Conservation (phyloP, 2,329 filamentous ascomycete genomes). For the Trichothecium sympodiale region DNA sequence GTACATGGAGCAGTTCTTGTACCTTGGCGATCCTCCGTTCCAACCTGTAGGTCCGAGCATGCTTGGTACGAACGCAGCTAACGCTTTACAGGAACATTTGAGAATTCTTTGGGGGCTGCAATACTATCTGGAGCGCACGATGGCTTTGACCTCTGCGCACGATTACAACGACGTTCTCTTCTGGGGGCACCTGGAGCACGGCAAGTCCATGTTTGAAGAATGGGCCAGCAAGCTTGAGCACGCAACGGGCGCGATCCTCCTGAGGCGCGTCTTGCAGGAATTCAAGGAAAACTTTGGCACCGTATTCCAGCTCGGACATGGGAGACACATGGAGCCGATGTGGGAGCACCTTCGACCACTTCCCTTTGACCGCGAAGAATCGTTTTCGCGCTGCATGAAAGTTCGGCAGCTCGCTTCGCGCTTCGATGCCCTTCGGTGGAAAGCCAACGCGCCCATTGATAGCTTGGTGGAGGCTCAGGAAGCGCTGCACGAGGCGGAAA, state of each 20-base stretch:
- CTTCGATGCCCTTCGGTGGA: conserved; percentile 53
- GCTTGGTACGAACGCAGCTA: neutral
- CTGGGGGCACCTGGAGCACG: conserved; percentile 49
- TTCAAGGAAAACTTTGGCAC: conserved; percentile 50
- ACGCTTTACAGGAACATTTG: conserved; percentile 9
- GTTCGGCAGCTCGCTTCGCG: conserved; percentile 45
- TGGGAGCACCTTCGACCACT: conserved; percentile 64
- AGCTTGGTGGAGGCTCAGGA: conserved; percentile 42
- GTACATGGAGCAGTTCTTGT: conserved; percentile 32
- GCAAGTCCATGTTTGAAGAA: conserved; percentile 28
- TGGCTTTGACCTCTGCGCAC: conserved; percentile 29
- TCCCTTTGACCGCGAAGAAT: conserved; percentile 34
- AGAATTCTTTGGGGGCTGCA: conserved; percentile 26
- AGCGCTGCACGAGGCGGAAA: conserved; percentile 40
- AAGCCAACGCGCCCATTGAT: conserved; percentile 35
- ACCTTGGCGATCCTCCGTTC: conserved; percentile 5
- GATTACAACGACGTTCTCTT: conserved; percentile 53
- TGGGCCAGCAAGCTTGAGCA: neutral
- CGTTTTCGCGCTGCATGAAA: conserved; percentile 34
- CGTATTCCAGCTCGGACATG: conserved; percentile 63
- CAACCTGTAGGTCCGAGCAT: neutral
- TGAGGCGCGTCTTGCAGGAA: conserved; percentile 22
- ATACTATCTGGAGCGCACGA: conserved; percentile 45
- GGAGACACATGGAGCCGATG: conserved; percentile 67
- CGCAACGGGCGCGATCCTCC: neutral